Percentiles rank a stretch among this genome's conserved stretches.
phyloP scores from a whole-genome alignment of 106 monocot species.

The Dioscorea dumetorum region DNA sequence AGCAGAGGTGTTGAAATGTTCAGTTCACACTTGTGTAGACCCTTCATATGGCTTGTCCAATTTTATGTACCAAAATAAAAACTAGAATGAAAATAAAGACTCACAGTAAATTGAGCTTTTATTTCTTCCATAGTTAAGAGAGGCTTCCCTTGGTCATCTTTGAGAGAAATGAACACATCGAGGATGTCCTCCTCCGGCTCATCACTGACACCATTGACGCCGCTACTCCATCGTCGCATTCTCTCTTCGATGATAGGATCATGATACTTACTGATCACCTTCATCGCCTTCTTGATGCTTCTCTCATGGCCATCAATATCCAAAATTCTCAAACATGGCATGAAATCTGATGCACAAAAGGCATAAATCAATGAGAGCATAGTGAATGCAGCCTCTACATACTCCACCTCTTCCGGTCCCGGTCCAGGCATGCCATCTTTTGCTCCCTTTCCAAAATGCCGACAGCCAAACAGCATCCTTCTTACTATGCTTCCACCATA shows the following conservation, averaged over 20 bases:
- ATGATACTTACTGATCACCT: conserved; percentile 4
- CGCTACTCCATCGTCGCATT: conserved; percentile 2
- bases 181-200: conserved; percentile 20
- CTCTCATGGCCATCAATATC: conserved; percentile 31
- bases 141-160: conserved; percentile 10
- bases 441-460: conserved; percentile 3
- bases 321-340: conserved; percentile 15
- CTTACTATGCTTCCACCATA: conserved; percentile 16
- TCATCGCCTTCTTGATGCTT: conserved; percentile 1
- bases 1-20: no score
- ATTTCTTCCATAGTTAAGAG: conserved; percentile 20
- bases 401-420: conserved; percentile 17
- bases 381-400: conserved; percentile 17
- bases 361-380: conserved; percentile 1
- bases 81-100: not conserved
- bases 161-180: conserved; percentile 17
- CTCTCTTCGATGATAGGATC: conserved; percentile 29
- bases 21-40: no score
- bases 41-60: no score
- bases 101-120: conserved; percentile 22
- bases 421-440: not conserved
- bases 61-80: no score
- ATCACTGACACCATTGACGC: no score
- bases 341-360: conserved; percentile 17
- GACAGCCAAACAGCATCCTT: conserved; percentile 17